Evolutionary conservation across 75 land plant genomes (phyloP).

Genomic region (Cupressus sempervirens): DNA sequence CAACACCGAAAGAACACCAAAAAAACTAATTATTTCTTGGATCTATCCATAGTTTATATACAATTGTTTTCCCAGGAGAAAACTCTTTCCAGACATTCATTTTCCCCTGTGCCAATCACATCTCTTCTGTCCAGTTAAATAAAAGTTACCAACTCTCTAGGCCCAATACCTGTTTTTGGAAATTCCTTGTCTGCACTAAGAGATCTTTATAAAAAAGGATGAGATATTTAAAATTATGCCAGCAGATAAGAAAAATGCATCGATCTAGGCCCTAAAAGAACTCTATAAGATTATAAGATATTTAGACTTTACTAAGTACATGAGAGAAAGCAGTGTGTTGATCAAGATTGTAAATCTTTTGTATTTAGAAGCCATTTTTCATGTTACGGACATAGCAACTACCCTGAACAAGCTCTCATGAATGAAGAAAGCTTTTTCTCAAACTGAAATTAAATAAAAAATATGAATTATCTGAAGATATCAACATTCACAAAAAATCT

Average conservation of each 20-base stretch:
- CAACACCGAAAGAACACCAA: background rate
- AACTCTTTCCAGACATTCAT: background rate
- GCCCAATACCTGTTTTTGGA: background rate
- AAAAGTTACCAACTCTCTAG: background rate
- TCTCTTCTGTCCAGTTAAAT: background rate
- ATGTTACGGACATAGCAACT: background rate
- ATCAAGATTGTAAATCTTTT: conserved; percentile 10
- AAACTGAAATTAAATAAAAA: background rate
- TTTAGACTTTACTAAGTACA: conserved; percentile 46
- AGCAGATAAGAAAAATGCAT: conserved; percentile 53
- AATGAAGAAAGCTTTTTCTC: background rate
- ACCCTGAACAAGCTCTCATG: background rate
- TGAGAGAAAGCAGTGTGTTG: conserved; percentile 57
- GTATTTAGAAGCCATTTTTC: background rate
- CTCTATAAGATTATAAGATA: conserved; percentile 38
- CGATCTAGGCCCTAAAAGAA: conserved; percentile 27
- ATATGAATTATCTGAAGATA: background rate
- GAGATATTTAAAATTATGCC: conserved; percentile 37
- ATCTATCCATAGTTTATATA: background rate
- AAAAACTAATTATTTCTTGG: background rate
- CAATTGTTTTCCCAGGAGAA: background rate
- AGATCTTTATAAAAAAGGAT: conserved; percentile 18
- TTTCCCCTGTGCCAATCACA: background rate
- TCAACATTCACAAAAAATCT: background rate
- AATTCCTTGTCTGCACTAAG: conserved; percentile 12